These are phyloP conservation scores for Alternaria sp. DNA, from an alignment of 2,329 filamentous ascomycete species.

Conservation along the genomic window DNA sequence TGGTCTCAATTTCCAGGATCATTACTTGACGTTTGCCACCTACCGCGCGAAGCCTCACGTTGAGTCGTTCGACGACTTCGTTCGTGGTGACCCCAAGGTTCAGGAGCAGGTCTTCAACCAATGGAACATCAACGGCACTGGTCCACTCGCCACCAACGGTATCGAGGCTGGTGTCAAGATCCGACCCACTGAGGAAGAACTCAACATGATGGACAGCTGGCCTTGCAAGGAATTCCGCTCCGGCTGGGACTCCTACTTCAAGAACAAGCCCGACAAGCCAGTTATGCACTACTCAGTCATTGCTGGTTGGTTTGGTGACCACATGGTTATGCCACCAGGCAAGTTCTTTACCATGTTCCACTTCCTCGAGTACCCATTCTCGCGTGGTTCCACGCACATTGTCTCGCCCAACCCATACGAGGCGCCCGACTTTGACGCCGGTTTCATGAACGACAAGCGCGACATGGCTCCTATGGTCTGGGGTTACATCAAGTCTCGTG, in stretches of 20 bases:
- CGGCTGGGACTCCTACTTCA: constrained; percentile 84
- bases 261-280: constrained; percentile 84
- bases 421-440: constrained; percentile 77
- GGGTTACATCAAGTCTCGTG: constrained; percentile 83
- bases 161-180: constrained; percentile 84
- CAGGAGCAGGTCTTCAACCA: constrained; percentile 79
- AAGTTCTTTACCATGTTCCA: constrained; percentile 78
- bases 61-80: constrained; percentile 83
- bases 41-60: constrained; percentile 77
- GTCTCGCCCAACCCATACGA: constrained; percentile 76
- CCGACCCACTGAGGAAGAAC: constrained; percentile 72
- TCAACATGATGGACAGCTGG: constrained; percentile 74
- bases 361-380: constrained; percentile 31
- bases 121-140: constrained; percentile 81
- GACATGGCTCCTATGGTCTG: constrained; percentile 84
- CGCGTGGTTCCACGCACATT: constrained; percentile 71
- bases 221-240: constrained; percentile 76
- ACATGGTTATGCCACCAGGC: constrained; percentile 71
- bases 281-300: constrained; percentile 87
- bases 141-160: constrained; percentile 78
- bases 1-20: constrained; percentile 79
- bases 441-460: constrained; percentile 85
- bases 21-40: constrained; percentile 74
- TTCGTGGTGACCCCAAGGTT: constrained; percentile 74
- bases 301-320: constrained; percentile 59